Base-by-base conservation (phyloP, 257 asterid genomes). In the Ajuga chamaepitys region DNA sequence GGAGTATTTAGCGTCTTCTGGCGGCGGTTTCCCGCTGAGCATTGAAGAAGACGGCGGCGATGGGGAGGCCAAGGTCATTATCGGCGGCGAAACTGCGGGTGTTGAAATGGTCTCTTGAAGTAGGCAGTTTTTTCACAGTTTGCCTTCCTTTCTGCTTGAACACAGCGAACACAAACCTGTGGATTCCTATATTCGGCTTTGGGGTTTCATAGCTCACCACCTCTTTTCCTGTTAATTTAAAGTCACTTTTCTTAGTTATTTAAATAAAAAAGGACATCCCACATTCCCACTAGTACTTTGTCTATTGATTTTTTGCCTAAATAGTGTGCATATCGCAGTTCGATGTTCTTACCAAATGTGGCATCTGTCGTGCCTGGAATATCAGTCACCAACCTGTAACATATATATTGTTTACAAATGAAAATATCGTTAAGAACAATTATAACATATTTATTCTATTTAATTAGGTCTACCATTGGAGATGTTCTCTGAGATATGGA, bases 401-500 rank as follows among this genome's bases (percentile, higher is more conserved):
- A 30, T 30, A 30, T 4, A 8, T 30, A 1, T 4, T 4, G 5
- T 28, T 28, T 28, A 28, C 5, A 2, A 30, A 30, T 30, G 1
- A 30, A 30, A 5, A 30, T 30, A 4, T 30, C 7, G 4, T 8
- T 30, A 30, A 3, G 7, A 30, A 30, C n/a, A n/a, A n/a, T n/a
- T n/a, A n/a, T n/a, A n/a, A n/a, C n/a, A n/a, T n/a, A n/a, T n/a
- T n/a, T n/a, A n/a, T n/a, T n/a, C n/a, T n/a, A n/a, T n/a, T n/a
- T n/a, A n/a, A n/a, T n/a, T n/a, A n/a, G n/a, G n/a, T n/a, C n/a
- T 77, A 90, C 98, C 96, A 91, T 11, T 91, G 98, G 50, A 91
- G 93, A 65, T 86, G 94, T 80, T 91, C 98, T 55, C 78, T 78
- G 50, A 82, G 76, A 68, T 91, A 86, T 63, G 98, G 96, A 69